These are phyloP conservation scores for Gymnopilus junonius DNA, from an alignment of 768 basidiomycete genomes.

Conservation along the genomic window DNA sequence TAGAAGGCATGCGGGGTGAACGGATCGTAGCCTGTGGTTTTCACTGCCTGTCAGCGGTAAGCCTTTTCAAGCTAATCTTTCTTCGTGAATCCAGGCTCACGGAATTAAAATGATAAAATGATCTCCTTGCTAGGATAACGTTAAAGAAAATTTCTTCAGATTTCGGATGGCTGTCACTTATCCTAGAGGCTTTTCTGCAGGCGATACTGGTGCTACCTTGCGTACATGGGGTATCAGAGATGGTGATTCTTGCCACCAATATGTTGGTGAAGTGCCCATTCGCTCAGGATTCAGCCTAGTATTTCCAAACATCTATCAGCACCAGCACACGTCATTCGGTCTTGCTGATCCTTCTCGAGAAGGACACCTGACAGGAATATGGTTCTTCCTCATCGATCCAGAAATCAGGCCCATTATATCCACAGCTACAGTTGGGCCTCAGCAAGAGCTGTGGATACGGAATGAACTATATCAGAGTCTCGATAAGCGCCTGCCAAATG, in stretches of 20 bases:
- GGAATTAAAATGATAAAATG: neutral
- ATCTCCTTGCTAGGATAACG: slow-evolving; percentile 43
- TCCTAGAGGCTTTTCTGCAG: slow-evolving; percentile 46
- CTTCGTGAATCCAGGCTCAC: neutral
- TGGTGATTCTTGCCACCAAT: slow-evolving; percentile 52
- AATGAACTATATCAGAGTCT: slow-evolving; percentile 40
- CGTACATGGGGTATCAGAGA: slow-evolving; percentile 55
- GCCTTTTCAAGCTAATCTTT: slow-evolving; percentile 15
- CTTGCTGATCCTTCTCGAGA: slow-evolving; percentile 43
- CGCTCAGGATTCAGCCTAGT: slow-evolving; percentile 41
- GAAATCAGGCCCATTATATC: slow-evolving; percentile 44
- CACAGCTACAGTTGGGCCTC: slow-evolving; percentile 50
- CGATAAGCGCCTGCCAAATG: slow-evolving; percentile 41
- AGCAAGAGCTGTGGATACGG: slow-evolving; percentile 51
- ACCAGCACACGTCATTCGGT: slow-evolving; percentile 41
- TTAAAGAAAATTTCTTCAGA: slow-evolving; percentile 36
- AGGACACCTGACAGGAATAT: slow-evolving; percentile 47
- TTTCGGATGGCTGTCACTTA: slow-evolving; percentile 58
- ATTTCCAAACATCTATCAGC: slow-evolving; percentile 64
- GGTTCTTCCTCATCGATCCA: slow-evolving; percentile 55
- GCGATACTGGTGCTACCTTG: slow-evolving; percentile 49
- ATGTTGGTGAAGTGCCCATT: slow-evolving; percentile 44
- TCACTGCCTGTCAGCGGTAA: slow-evolving; percentile 44
- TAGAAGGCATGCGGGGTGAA: slow-evolving; percentile 58
- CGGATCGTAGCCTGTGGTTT: slow-evolving; percentile 51